Evolutionary conservation across 2,329 filamentous ascomycete genomes (phyloP).

Genomic region (Cryphonectria radicalis): DNA sequence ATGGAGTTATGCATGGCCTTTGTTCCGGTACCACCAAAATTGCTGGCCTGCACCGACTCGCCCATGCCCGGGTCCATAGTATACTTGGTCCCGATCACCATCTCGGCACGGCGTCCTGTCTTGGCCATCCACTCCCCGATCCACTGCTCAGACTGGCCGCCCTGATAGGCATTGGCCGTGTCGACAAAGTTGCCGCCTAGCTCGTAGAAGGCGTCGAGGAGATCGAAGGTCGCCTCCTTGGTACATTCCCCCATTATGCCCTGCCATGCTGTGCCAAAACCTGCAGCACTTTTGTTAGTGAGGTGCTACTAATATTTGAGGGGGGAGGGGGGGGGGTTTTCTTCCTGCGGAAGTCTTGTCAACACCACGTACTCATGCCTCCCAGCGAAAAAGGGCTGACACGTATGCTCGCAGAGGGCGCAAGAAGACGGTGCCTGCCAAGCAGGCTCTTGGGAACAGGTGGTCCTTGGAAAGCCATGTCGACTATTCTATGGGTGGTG

Average conservation of each 20-base stretch:
- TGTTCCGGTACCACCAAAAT: conserved; percentile 61
- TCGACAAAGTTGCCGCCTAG: conserved; percentile 76
- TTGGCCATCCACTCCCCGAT: conserved; percentile 73
- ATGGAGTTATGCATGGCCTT: conserved; percentile 64
- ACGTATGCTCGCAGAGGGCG: conserved; percentile 66
- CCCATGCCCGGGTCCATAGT: conserved; percentile 61
- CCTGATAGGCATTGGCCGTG: conserved; percentile 71
- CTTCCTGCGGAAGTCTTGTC: background rate
- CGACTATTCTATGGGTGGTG: conserved; percentile 1
- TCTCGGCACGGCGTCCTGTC: conserved; percentile 66
- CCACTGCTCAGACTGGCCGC: conserved; percentile 63
- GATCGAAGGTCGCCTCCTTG: conserved; percentile 63
- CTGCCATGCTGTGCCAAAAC: conserved; percentile 56
- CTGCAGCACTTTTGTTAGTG: background rate
- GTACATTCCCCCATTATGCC: conserved; percentile 66
- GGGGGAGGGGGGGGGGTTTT: too few relatives aligned
- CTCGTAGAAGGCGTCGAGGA: conserved; percentile 69
- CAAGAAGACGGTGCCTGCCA: conserved; percentile 67
- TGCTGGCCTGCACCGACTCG: conserved; percentile 44
- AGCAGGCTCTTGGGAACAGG: conserved; percentile 62
- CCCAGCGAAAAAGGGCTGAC: conserved; percentile 71
- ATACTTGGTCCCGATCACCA: conserved; percentile 73
- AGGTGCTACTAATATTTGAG: background rate
- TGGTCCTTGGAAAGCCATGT: conserved; percentile 43
- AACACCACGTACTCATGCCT: conserved; percentile 48